Evolutionary conservation across 768 basidiomycete species (phyloP).

Genomic region (Boletus sp.): DNA sequence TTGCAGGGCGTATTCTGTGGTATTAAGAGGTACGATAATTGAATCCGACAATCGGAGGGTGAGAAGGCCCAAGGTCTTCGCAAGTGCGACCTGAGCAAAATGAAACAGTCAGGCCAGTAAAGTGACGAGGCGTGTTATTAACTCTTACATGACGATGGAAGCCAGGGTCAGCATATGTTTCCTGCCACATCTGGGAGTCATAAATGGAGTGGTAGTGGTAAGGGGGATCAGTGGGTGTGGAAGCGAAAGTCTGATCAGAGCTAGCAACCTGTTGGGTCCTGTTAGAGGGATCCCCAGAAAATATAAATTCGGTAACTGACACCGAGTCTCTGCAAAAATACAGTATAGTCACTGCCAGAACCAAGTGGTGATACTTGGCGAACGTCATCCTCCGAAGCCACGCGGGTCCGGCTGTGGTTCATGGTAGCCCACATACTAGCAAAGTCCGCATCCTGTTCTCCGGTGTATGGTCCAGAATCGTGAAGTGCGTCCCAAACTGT

Average conservation of each 20-base stretch:
- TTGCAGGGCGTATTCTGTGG: conserved; percentile 69
- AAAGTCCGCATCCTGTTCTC: conserved; percentile 42
- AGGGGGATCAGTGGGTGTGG: conserved; percentile 46
- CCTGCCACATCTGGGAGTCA: conserved; percentile 69
- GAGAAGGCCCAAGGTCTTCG: conserved; percentile 60
- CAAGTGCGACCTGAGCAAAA: conserved; percentile 51
- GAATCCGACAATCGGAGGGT: conserved; percentile 57
- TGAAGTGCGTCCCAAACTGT: conserved; percentile 59
- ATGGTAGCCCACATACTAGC: conserved; percentile 38
- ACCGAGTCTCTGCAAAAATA: conserved; percentile 79
- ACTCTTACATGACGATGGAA: conserved; percentile 64
- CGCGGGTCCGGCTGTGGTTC: conserved; percentile 20
- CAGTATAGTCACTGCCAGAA: conserved; percentile 86
- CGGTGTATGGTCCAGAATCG: conserved; percentile 51
- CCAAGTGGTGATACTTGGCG: conserved; percentile 58
- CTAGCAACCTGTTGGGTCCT: conserved; percentile 30
- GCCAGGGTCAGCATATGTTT: conserved; percentile 68
- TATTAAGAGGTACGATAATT: conserved; percentile 67
- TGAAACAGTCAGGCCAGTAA: not conserved
- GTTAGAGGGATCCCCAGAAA: not conserved
- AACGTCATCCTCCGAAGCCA: conserved; percentile 29
- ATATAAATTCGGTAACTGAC: conserved; percentile 33
- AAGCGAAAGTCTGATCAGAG: conserved; percentile 27
- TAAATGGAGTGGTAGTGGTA: conserved; percentile 79
- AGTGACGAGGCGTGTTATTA: not conserved